These are phyloP conservation scores for Chloromonas sp. DNA, from an alignment of 163 green algal species.

Conservation along the genomic window DNA sequence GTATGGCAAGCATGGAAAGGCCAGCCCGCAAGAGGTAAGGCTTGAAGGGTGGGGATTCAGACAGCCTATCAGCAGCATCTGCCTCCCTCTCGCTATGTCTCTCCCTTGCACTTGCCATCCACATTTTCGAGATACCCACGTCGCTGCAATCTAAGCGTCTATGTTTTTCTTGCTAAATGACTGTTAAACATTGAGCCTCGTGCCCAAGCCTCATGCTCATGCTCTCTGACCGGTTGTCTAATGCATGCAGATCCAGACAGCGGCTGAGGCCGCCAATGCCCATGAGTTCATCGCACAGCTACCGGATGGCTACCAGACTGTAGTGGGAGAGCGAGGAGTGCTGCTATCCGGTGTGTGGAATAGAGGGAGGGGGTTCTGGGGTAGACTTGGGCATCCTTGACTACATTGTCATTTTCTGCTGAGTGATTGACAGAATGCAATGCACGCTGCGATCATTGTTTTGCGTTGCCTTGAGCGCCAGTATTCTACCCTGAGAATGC, in stretches of 20 bases:
- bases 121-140: background rate
- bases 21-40: conserved; percentile 24
- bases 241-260: conserved; percentile 50
- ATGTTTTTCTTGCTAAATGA: background rate
- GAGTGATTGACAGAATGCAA: background rate
- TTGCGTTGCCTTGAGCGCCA: too few relatives aligned
- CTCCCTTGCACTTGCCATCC: too few relatives aligned
- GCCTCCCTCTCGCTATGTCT: too few relatives aligned
- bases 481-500: too few relatives aligned
- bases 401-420: conserved; percentile 5
- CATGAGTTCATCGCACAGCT: conserved; percentile 82
- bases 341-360: conserved; percentile 70
- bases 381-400: too few relatives aligned
- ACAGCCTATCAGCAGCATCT: background rate
- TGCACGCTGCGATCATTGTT: too few relatives aligned
- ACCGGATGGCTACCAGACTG: conserved; percentile 78
- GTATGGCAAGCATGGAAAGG: conserved; percentile 47
- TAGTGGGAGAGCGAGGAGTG: conserved; percentile 76
- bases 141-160: background rate
- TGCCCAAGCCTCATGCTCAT: background rate
- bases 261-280: conserved; percentile 73
- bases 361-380: background rate
- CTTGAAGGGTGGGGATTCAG: background rate
- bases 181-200: background rate
- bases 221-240: background rate